Evolutionary conservation across 1,284 basidiomycete species (phyloP).

Genomic region (Sporisorium reilianum): DNA sequence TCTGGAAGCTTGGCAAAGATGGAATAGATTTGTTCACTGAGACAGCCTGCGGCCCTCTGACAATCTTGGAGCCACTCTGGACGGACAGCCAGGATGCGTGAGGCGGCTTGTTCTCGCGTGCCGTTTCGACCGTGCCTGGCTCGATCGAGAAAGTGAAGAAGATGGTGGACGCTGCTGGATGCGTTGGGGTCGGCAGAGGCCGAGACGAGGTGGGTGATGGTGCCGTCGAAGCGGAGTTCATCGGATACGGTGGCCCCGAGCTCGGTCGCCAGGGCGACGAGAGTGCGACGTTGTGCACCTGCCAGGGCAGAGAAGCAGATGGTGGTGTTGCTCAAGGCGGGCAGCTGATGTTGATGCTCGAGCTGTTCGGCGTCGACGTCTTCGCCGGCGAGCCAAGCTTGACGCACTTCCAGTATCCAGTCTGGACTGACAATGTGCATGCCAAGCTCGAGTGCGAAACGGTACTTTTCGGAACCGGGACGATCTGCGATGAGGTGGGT

Average conservation of each 20-base stretch:
- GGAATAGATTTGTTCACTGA: constrained; percentile 56
- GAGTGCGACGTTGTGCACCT: constrained; percentile 28
- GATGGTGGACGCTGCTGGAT: constrained; percentile 71
- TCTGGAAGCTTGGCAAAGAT: constrained; percentile 39
- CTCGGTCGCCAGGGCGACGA: constrained; percentile 30
- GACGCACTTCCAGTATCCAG: constrained; percentile 79
- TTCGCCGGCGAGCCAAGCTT: constrained; percentile 81
- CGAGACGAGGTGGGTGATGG: constrained; percentile 70
- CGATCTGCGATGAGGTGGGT: constrained; percentile 81
- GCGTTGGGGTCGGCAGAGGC: constrained; percentile 73
- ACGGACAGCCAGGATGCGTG: constrained; percentile 81
- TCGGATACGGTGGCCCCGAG: constrained; percentile 47
- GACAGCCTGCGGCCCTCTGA: constrained; percentile 75
- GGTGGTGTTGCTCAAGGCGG: constrained; percentile 76
- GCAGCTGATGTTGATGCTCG: constrained; percentile 74
- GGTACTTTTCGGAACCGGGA: constrained; percentile 82
- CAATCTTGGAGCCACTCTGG: constrained; percentile 89
- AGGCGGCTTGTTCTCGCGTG: constrained; percentile 75
- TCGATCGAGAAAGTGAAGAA: constrained; percentile 46
- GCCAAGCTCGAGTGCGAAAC: constrained; percentile 81
- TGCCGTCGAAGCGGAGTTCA: constrained; percentile 68
- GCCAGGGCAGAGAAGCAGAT: constrained; percentile 74
- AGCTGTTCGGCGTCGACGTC: constrained; percentile 78
- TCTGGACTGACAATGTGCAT: constrained; percentile 79
- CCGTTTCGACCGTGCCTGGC: constrained; percentile 74